Percentiles rank a stretch among this genome's conserved stretches.
These are phyloP conservation scores for Suillus subaureus DNA, from an alignment of 768 basidiomycete species.

Conservation along the genomic window DNA sequence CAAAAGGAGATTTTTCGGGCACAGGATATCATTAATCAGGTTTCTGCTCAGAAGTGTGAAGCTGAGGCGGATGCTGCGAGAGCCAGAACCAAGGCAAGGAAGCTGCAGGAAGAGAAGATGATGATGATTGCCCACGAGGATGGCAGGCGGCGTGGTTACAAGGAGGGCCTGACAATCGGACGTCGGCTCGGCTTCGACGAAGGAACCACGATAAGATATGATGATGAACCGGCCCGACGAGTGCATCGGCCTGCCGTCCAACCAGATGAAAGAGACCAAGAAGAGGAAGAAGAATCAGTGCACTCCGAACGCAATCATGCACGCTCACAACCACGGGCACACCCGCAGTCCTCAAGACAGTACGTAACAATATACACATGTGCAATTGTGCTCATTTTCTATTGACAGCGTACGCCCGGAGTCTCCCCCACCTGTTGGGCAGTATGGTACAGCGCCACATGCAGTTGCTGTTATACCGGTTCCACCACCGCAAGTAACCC, in stretches of 20 bases:
- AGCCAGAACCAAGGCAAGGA: slow-evolving; percentile 46
- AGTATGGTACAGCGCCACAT: slow-evolving; percentile 16
- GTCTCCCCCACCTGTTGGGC: slow-evolving; percentile 31
- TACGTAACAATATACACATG: slow-evolving; percentile 1
- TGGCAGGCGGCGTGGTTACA: slow-evolving; percentile 42
- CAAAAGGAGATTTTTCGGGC: slow-evolving; percentile 47
- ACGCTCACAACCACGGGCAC: slow-evolving; percentile 17
- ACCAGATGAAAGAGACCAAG: slow-evolving; percentile 17
- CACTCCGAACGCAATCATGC: slow-evolving; percentile 24
- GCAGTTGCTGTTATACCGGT: slow-evolving; percentile 24
- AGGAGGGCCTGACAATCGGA: slow-evolving; percentile 41
- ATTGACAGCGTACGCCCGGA: slow-evolving; percentile 27
- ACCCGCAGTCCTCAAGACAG: slow-evolving; percentile 17
- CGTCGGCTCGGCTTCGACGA: slow-evolving; percentile 32
- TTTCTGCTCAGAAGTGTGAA: slow-evolving; percentile 43
- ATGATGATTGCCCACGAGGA: slow-evolving; percentile 46
- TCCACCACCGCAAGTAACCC: slow-evolving; percentile 17
- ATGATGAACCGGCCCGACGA: slow-evolving; percentile 13
- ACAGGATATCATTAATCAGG: slow-evolving; percentile 44
- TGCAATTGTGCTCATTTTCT: slow-evolving; percentile 6
- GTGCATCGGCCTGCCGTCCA: slow-evolving; percentile 15
- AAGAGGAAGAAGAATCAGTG: slow-evolving; percentile 17
- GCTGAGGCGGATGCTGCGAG: slow-evolving; percentile 49
- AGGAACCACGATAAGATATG: slow-evolving; percentile 24
- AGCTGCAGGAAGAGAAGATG: slow-evolving; percentile 43